These are phyloP conservation scores for Flueggea neowawraea DNA, from an alignment of 441 rosid genomes.

Conservation along the genomic window DNA sequence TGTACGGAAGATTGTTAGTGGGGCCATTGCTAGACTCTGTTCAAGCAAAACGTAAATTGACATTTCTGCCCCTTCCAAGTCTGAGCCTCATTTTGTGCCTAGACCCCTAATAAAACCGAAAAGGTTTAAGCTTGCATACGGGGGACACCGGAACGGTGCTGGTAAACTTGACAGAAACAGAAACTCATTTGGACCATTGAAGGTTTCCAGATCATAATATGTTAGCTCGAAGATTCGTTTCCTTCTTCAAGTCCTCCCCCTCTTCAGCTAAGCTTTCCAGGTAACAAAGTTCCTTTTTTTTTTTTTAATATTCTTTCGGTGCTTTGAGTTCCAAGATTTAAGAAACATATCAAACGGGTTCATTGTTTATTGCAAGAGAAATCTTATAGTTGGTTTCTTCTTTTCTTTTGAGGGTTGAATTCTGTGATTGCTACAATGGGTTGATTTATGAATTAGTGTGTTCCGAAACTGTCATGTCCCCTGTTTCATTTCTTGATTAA, in stretches of 20 bases:
- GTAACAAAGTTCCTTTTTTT: conserved; percentile 24
- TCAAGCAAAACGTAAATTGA: too few species aligned
- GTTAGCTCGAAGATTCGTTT: conserved; percentile 50
- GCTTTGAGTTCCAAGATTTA: background rate
- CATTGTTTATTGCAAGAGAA: too few species aligned
- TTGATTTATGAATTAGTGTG: too few species aligned
- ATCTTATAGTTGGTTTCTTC: background rate
- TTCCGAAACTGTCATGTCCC: background rate
- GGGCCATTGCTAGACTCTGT: too few species aligned
- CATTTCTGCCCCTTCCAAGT: too few species aligned
- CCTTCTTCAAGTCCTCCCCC: conserved; percentile 52
- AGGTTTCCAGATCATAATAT: conserved; percentile 14
- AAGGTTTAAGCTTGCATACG: too few species aligned
- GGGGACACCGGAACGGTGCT: background rate
- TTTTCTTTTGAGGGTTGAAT: background rate
- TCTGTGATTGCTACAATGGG: too few species aligned
- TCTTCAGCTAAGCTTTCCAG: conserved; percentile 30
- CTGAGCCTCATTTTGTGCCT: too few species aligned
- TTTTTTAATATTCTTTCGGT: background rate
- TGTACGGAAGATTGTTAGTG: too few species aligned
- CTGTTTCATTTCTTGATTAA: background rate
- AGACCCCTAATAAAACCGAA: too few species aligned
- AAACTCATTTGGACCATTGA: background rate
- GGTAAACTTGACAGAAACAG: background rate
- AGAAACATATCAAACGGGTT: background rate